Evolutionary conservation across 2,329 filamentous ascomycete genomes (phyloP), one percentile per base, ranked within the genome.

Genomic region (Fusarium neocosmosporiellum): DNA sequence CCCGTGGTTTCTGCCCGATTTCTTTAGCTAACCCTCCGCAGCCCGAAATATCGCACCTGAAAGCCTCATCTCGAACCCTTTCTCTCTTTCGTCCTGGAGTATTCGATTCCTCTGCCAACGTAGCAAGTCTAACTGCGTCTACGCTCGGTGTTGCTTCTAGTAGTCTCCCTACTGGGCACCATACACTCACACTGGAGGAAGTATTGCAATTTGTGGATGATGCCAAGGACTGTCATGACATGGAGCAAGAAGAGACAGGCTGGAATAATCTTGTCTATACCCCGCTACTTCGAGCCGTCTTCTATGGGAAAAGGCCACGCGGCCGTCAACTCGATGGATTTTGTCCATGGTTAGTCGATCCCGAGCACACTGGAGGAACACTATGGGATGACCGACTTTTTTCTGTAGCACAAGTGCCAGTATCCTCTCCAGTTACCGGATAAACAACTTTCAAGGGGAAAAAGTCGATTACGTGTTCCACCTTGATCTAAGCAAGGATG

Each of bases 241-340:
- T 36, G 27, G 33, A 58, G 14, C 39, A 66, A 22, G 66, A 63
- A 20, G 63, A 69, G 20, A 22, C 36, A 18, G 53, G 59, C 7
- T 66, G 63, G 67, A 70, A 67, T 22, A 60, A 67, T 5, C 59
- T 61, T 13, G 60, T 70, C 14, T 64, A 70, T 18, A 58, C 60
- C 2, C 59, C 46, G 3, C n/a, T 68, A 5, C 66, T 68, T 3
- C 18, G 41, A 29, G 20, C 33, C 5, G 53, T 10, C 11, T 43
- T 68, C 13, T 43, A 62, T 14, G 65, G 65, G 5, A 33, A n/a
- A 13, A n/a, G 4, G 2, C 11, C 55, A 4, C 29, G 48, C 6
- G 62, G 48, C 7, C 5, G 5, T 14, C 39, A 59, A 16, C 50
- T 68, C 2, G 64, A 46, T 14, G 54, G 64, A 0, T 67, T 67